Percentiles rank a stretch among this genome's conserved stretches.
phyloP scores from a whole-genome alignment of 2,329 filamentous ascomycete genomes.

The Trichoderma atroviride region DNA sequence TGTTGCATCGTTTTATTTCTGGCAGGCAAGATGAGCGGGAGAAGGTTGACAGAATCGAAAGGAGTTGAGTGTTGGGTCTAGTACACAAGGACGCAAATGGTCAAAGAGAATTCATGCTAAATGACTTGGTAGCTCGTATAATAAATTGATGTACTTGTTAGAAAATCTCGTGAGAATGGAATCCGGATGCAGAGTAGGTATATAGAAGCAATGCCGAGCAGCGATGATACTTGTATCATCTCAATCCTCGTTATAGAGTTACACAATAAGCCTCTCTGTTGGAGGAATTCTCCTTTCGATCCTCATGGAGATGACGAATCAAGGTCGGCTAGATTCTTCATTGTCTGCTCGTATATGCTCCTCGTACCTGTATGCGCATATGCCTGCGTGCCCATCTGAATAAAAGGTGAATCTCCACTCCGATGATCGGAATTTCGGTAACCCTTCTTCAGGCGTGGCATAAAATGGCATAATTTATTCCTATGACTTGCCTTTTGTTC shows the following conservation, averaged over 20 bases:
- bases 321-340: neutral
- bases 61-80: neutral
- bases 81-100: neutral
- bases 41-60: neutral
- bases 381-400: neutral
- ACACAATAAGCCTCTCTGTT: neutral
- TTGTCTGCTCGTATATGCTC: neutral
- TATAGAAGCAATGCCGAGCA: neutral
- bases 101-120: neutral
- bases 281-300: constrained; percentile 1
- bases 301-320: neutral
- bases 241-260: neutral
- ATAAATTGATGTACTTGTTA: neutral
- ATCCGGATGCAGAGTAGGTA: neutral
- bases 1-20: neutral
- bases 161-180: neutral
- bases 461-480: neutral
- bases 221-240: neutral
- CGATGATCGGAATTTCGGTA: neutral
- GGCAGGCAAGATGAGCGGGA: neutral
- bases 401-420: neutral
- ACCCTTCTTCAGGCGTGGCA: neutral
- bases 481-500: neutral
- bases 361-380: neutral
- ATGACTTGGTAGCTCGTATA: neutral